These are phyloP conservation scores for Amaranthus tricolor DNA, from an alignment of 179 eudicot species.

Conservation along the genomic window DNA sequence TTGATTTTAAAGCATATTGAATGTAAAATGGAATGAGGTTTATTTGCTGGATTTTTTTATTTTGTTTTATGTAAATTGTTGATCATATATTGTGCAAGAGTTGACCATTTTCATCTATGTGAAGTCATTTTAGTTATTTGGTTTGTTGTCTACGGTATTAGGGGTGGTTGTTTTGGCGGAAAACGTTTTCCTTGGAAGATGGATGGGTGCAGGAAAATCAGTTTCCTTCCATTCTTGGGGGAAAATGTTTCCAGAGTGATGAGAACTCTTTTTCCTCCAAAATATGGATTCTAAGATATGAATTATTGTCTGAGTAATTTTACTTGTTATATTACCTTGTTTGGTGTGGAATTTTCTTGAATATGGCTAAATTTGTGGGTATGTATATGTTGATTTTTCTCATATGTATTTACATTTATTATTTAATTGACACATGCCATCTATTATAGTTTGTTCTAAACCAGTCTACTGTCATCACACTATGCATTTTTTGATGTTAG, in stretches of 20 bases:
- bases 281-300: too few species aligned
- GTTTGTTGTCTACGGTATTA: neutral
- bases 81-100: slow-evolving; percentile 1
- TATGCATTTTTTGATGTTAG: slow-evolving; percentile 11
- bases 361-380: neutral
- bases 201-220: too few species aligned
- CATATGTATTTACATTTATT: neutral
- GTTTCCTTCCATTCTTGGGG: too few species aligned
- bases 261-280: too few species aligned
- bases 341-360: neutral
- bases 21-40: slow-evolving; percentile 14
- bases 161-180: too few species aligned
- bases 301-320: too few species aligned
- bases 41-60: too few species aligned
- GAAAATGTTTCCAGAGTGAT: too few species aligned
- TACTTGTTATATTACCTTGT: neutral
- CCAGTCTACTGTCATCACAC: neutral
- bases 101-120: slow-evolving; percentile 15
- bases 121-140: neutral
- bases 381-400: neutral
- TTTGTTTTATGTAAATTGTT: neutral
- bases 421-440: neutral
- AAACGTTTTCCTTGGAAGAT: too few species aligned
- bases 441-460: neutral
- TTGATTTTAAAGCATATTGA: neutral